Evolutionary conservation across 495 filamentous ascomycete genomes (phyloP), one percentile per base, ranked within the genome.

Genomic region (Penicillium chermesinum): DNA sequence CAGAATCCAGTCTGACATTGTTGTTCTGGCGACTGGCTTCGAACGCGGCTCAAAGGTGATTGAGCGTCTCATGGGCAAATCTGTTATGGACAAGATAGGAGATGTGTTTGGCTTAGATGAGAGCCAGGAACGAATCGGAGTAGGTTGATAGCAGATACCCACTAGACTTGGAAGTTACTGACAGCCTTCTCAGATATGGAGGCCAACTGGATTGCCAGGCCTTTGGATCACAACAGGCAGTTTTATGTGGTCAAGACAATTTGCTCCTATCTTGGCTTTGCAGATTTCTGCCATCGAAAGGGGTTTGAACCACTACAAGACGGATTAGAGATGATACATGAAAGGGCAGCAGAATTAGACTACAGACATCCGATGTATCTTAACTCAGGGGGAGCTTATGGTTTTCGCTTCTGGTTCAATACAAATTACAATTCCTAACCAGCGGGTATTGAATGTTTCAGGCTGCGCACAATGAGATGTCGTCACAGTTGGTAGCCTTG

Each of bases 171-270:
- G n/a, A 33, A 12, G 9, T 33, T 3, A 15, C 41, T 43, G 13
- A 43, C 41, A 32, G 15, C 25, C 15, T 27, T 16, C 14, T 2
- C 22, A 43, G 41, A 27, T 43, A 16, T 43, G 41, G 41, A 43
- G 41, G 22, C 41, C 41, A 27, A 43, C 41, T 20, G 41, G 25
- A 17, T 9, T 43, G 21, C 41, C 41, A 12, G 41, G 41, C 3
- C 33, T 43, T 27, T 43, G 41, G 41, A 32, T 32, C 41, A 43
- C 33, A 27, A 33, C 41, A 13, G 41, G 41, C 2, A 43, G 12
- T 14, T 43, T 43, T 33, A 17, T 43, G n/a, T 43, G 41, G 41
- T 43, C 41, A 8, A 43, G 41, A 12, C 41, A 43, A 33, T 43
- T 43, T 33, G 41, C 41, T 43, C 41, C 41, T 17, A 2, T 43